These are phyloP conservation scores for Microdochium trichocladiopsis DNA, from an alignment of 2,329 filamentous ascomycete species.

Conservation along the genomic window DNA sequence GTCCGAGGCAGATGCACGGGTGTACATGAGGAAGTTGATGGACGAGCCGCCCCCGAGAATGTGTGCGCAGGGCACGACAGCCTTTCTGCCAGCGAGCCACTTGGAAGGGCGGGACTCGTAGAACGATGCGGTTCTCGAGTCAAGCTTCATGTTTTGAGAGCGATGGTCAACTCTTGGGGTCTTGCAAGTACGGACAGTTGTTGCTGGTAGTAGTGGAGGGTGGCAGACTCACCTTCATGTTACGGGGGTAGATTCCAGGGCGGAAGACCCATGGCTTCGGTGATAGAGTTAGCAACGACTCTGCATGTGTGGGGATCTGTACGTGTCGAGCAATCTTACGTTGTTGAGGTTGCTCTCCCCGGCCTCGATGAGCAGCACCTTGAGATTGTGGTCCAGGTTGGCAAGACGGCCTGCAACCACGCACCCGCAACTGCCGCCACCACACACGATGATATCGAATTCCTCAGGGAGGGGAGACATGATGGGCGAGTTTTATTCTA, in stretches of 20 bases:
- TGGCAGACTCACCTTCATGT: slow-evolving; percentile 42
- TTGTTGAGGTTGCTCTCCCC: slow-evolving; percentile 56
- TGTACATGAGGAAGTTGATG: slow-evolving; percentile 80
- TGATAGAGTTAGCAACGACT: too few relatives aligned
- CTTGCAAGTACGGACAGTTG: neutral
- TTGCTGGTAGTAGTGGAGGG: neutral
- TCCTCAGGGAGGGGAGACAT: slow-evolving; percentile 57
- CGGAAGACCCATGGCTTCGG: slow-evolving; percentile 65
- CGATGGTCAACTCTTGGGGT: neutral
- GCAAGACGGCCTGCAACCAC: slow-evolving; percentile 56
- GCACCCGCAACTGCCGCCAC: slow-evolving; percentile 62
- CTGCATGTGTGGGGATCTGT: too few relatives aligned
- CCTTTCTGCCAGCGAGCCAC: slow-evolving; percentile 63
- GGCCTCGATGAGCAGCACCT: slow-evolving; percentile 43
- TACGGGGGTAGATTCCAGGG: slow-evolving; percentile 68
- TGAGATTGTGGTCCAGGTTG: slow-evolving; percentile 65
- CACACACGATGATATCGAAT: slow-evolving; percentile 75
- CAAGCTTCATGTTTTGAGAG: slow-evolving; percentile 42
- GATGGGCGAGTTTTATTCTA: neutral
- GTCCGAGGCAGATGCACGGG: slow-evolving; percentile 62
- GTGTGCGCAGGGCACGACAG: slow-evolving; percentile 69
- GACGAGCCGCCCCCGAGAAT: slow-evolving; percentile 66
- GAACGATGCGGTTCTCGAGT: slow-evolving; percentile 76
- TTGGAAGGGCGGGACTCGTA: slow-evolving; percentile 72
- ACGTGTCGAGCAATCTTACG: slow-evolving; percentile 1